phyloP scores from a whole-genome alignment of 768 basidiomycete genomes.

The Russula compacta region DNA sequence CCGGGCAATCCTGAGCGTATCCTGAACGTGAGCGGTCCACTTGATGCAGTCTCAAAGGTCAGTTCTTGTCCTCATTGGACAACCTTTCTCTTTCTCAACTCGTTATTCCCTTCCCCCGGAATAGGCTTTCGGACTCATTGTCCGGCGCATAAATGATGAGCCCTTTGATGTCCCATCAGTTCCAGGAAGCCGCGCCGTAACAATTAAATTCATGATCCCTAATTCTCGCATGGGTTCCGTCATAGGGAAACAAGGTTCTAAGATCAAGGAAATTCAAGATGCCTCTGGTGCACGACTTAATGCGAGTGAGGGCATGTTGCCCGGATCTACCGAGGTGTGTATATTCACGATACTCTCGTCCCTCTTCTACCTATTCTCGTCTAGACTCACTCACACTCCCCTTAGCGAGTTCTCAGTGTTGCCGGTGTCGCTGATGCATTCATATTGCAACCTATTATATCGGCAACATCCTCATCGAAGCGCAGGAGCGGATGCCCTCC shows the following conservation, averaged over 20 bases:
- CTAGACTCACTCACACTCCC: conserved; percentile 16
- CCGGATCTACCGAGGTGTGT: conserved; percentile 95
- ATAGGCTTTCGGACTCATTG: conserved; percentile 97
- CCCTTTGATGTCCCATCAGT: conserved; percentile 97
- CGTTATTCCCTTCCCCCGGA: not conserved
- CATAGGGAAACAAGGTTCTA: conserved; percentile 94
- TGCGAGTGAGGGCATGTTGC: conserved; percentile 96
- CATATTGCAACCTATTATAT: conserved; percentile 99
- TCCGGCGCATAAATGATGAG: conserved; percentile 97
- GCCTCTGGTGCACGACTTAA: conserved; percentile 94
- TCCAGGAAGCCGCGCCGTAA: conserved; percentile 95
- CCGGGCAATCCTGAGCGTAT: conserved; percentile 99
- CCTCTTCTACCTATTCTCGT: conserved; percentile 3
- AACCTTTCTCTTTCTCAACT: conserved; percentile 1
- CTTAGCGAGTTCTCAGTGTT: conserved; percentile 90
- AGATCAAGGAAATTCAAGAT: conserved; percentile 99
- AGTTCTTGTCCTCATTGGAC: conserved; percentile 23
- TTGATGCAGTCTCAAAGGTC: conserved; percentile 98
- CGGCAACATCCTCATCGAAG: conserved; percentile 93
- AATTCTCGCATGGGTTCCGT: conserved; percentile 99
- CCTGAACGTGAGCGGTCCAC: conserved; percentile 88
- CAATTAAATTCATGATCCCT: conserved; percentile 99
- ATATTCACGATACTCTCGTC: conserved; percentile 16
- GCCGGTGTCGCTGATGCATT: conserved; percentile 98
- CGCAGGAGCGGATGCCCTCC: conserved; percentile 75